Conservation (phyloP, 163 green algal genomes). For the Scenedesmus sp. region DNA sequence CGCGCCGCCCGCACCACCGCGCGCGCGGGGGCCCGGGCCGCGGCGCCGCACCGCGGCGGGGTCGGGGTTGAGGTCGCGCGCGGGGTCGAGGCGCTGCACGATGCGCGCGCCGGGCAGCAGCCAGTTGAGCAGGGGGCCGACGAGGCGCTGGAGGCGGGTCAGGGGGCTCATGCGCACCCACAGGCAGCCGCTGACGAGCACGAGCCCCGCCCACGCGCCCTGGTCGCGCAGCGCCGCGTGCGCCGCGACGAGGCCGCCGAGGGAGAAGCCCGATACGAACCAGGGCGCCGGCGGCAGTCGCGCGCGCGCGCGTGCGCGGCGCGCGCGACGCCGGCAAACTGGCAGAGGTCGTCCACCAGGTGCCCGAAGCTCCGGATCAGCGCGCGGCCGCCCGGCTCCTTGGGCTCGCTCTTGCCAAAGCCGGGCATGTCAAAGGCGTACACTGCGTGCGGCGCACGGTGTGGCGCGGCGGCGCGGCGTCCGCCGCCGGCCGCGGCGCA, state of each 20-base stretch:
- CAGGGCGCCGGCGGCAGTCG: conserved; percentile 2
- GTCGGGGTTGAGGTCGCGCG: conserved; percentile 19
- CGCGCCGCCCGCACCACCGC: too few relatives aligned
- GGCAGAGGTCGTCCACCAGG: conserved; percentile 31
- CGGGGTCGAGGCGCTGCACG: conserved; percentile 25
- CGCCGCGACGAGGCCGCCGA: conserved; percentile 19
- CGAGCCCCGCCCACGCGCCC: background rate
- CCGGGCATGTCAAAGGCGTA: conserved; percentile 18
- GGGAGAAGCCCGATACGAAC: conserved; percentile 18
- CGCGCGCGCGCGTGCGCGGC: background rate
- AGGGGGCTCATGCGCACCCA: conserved; percentile 26
- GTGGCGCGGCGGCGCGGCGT: too few relatives aligned
- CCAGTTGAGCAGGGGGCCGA: conserved; percentile 13
- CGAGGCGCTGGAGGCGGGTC: conserved; percentile 22
- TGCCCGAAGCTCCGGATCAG: conserved; percentile 8
- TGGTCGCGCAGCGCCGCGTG: background rate
- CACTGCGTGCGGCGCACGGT: background rate
- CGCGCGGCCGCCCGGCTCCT: background rate
- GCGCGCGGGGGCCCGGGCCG: too few relatives aligned
- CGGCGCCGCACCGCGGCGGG: background rate
- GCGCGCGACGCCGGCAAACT: conserved; percentile 17
- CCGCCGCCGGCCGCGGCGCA: too few relatives aligned
- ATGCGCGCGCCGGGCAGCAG: conserved; percentile 4
- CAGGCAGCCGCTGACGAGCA: conserved; percentile 28
- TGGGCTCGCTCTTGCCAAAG: conserved; percentile 23